Evolutionary conservation across 2,329 filamentous ascomycete species (phyloP).

Genomic region (Onygena corvina): DNA sequence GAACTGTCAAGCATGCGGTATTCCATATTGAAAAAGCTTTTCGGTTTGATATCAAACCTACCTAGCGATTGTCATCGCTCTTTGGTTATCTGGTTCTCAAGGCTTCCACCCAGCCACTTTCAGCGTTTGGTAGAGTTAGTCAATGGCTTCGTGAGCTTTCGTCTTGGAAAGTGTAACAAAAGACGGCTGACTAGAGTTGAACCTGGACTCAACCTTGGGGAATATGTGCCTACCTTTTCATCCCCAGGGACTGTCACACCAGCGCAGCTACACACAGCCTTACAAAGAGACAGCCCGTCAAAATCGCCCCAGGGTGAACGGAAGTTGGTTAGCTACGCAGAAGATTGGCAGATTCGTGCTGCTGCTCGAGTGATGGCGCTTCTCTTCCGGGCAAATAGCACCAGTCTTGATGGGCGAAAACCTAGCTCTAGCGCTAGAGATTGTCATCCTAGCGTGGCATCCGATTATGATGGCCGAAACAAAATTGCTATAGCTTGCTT

Average conservation of each 20-base stretch:
- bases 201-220: slow-evolving; percentile 42
- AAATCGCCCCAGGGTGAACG: slow-evolving; percentile 40
- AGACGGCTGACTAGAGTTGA: slow-evolving; percentile 51
- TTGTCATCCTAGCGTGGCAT: neutral
- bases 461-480: neutral
- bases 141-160: slow-evolving; percentile 67
- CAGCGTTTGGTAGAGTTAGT: slow-evolving; percentile 63
- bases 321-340: slow-evolving; percentile 50
- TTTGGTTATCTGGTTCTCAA: slow-evolving; percentile 65
- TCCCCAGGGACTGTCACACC: slow-evolving; percentile 51
- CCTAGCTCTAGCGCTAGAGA: neutral
- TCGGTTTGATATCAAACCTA: slow-evolving; percentile 67
- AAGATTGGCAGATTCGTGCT: slow-evolving; percentile 83
- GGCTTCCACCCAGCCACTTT: slow-evolving; percentile 56
- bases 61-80: slow-evolving; percentile 64
- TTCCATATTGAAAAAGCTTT: slow-evolving; percentile 69
- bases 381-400: slow-evolving; percentile 70
- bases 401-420: slow-evolving; percentile 26
- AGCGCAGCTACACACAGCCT: slow-evolving; percentile 65
- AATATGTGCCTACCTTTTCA: slow-evolving; percentile 61
- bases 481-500: slow-evolving; percentile 60
- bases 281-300: slow-evolving; percentile 38
- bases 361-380: slow-evolving; percentile 68
- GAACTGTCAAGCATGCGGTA: slow-evolving; percentile 56
- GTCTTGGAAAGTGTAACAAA: slow-evolving; percentile 58